phyloP scores from a whole-genome alignment of 2,329 filamentous ascomycete species.

The Cadophora sp. region DNA sequence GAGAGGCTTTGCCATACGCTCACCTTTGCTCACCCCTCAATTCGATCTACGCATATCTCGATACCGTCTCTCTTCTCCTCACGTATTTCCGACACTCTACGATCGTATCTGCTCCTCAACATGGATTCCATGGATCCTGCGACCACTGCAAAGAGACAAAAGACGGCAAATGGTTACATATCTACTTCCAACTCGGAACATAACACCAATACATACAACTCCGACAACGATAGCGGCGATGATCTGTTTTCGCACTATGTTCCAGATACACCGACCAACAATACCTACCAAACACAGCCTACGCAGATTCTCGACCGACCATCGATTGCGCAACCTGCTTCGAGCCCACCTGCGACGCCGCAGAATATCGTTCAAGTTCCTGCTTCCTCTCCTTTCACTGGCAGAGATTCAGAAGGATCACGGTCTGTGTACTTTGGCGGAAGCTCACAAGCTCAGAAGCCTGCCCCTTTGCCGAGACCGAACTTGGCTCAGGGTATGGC shows the following conservation, averaged over 20 bases:
- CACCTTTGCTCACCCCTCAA: conserved; percentile 15
- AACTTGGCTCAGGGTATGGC: conserved; percentile 69
- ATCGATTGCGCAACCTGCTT: conserved; percentile 38
- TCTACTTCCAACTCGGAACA: conserved; percentile 37
- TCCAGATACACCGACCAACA: conserved; percentile 41
- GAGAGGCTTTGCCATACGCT: neutral
- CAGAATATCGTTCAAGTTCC: conserved; percentile 73
- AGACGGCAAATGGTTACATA: conserved; percentile 42
- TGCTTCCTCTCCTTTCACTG: conserved; percentile 75
- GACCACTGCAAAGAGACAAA: conserved; percentile 42
- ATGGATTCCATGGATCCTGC: conserved; percentile 35
- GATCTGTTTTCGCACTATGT: conserved; percentile 54
- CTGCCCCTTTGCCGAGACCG: neutral
- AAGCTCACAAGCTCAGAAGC: conserved; percentile 6
- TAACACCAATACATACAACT: conserved; percentile 43
- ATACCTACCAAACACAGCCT: conserved; percentile 50
- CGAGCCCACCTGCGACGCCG: conserved; percentile 40
- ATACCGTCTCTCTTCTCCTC: neutral
- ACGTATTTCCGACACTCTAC: neutral
- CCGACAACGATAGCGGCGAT: conserved; percentile 53
- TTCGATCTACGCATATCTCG: conserved; percentile 2
- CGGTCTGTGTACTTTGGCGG: conserved; percentile 11
- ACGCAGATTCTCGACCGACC: conserved; percentile 43
- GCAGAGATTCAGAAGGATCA: conserved; percentile 24
- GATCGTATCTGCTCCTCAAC: neutral